Evolutionary conservation across 2,329 filamentous ascomycete species (phyloP).

Genomic region (Coniochaeta hoffmannii): DNA sequence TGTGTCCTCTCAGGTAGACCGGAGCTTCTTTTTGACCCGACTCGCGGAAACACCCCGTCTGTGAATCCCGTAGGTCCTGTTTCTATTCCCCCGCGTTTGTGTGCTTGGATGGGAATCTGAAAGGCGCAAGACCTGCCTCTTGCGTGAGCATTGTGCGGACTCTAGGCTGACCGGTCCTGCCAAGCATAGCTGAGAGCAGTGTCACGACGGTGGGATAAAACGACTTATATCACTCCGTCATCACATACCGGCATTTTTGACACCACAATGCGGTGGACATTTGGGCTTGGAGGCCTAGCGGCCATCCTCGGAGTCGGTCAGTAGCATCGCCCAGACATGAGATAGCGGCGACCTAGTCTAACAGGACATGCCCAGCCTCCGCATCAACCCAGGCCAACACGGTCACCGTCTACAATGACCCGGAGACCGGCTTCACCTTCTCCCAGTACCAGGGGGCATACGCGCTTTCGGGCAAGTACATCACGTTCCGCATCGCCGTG

Average conservation of each 20-base stretch:
- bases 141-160: neutral
- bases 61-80: neutral
- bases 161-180: neutral
- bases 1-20: neutral
- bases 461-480: conserved; percentile 26
- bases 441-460: conserved; percentile 20
- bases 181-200: neutral
- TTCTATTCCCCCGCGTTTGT: neutral
- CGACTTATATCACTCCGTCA: neutral
- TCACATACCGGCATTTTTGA: neutral
- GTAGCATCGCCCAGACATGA: neutral
- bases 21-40: neutral
- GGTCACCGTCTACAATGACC: conserved; percentile 20
- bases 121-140: neutral
- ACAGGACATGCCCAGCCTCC: neutral
- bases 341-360: neutral
- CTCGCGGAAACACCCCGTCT: neutral
- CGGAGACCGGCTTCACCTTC: conserved; percentile 34
- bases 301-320: neutral
- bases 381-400: neutral
- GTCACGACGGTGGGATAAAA: neutral
- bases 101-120: neutral
- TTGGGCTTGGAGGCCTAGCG: neutral
- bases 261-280: conserved; percentile 2
- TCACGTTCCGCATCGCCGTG: conserved; percentile 17